Evolutionary conservation across 352 stramenopile species (phyloP).

Genomic region (Globisporangium abappressorium): DNA sequence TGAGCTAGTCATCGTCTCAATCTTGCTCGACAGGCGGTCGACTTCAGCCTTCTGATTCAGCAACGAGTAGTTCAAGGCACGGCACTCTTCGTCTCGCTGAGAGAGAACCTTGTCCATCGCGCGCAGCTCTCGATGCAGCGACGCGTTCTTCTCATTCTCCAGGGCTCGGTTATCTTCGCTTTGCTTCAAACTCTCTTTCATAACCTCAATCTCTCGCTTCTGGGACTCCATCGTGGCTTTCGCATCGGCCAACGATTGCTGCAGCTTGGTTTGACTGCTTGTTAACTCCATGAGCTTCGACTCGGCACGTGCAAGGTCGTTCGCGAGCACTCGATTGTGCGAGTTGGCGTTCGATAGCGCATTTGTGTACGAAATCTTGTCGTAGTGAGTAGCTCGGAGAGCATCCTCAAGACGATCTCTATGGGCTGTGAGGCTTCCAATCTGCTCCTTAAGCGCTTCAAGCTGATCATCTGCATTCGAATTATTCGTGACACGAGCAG

Average conservation of each 20-base stretch:
- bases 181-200: conserved; percentile 55
- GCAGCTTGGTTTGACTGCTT: conserved; percentile 33
- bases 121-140: conserved; percentile 60
- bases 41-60: conserved; percentile 54
- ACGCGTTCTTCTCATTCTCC: conserved; percentile 73
- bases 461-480: conserved; percentile 9
- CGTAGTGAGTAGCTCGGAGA: conserved; percentile 70
- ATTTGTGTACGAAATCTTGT: conserved; percentile 84
- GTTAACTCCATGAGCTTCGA: conserved; percentile 47
- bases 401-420: conserved; percentile 72
- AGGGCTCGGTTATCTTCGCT: conserved; percentile 45
- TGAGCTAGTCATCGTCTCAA: conserved; percentile 28
- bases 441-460: conserved; percentile 45
- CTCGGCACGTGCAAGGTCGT: conserved; percentile 54
- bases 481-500: not conserved
- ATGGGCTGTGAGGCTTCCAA: conserved; percentile 47
- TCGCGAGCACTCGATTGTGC: conserved; percentile 65
- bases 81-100: conserved; percentile 71
- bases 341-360: conserved; percentile 73
- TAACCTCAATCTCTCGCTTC: conserved; percentile 51
- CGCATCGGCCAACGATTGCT: conserved; percentile 41
- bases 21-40: conserved; percentile 41
- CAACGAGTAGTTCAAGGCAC: conserved; percentile 51
- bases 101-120: conserved; percentile 70
- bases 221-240: conserved; percentile 38